phyloP scores from a whole-genome alignment of 2,329 filamentous ascomycete genomes.

The Bertia moriformis region DNA sequence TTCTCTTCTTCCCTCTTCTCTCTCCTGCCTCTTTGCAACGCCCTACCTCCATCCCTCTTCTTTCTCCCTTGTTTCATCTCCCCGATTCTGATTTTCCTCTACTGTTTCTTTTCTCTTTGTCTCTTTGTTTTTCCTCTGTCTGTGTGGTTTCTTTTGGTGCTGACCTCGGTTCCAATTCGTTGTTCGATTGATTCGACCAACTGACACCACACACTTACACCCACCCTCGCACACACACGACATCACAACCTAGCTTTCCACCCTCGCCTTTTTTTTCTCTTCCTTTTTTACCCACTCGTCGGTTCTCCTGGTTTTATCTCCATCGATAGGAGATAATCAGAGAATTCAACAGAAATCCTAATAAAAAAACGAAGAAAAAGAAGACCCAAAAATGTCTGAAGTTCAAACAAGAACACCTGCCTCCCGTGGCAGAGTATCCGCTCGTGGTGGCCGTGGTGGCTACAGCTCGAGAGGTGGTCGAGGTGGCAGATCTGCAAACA shows the following conservation, averaged over 20 bases:
- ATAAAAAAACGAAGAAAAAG: no score
- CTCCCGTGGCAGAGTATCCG: slow-evolving; percentile 45
- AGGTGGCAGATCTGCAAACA: slow-evolving; percentile 36
- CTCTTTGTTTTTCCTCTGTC: slow-evolving; percentile 5
- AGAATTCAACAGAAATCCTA: no score
- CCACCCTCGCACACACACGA: no score
- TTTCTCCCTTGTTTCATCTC: neutral
- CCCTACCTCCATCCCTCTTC: slow-evolving; percentile 6
- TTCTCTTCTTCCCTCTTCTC: slow-evolving; percentile 7
- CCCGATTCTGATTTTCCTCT: slow-evolving; percentile 2
- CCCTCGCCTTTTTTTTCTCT: no score
- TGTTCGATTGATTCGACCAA: no score
- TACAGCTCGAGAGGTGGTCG: slow-evolving; percentile 32
- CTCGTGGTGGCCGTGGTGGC: slow-evolving; percentile 37
- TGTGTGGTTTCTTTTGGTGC: slow-evolving; percentile 4
- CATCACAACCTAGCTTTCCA: no score
- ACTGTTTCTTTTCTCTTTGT: neutral
- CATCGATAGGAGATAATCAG: no score
- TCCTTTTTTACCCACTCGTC: neutral
- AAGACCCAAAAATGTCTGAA: slow-evolving; percentile 45
- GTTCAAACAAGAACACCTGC: slow-evolving; percentile 40
- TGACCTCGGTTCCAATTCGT: no score
- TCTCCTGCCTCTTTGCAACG: slow-evolving; percentile 6
- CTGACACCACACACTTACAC: no score
- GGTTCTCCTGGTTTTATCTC: neutral